These are phyloP conservation scores for Penicilliopsis zonata DNA, from an alignment of 495 filamentous ascomycete species.

Conservation along the genomic window DNA sequence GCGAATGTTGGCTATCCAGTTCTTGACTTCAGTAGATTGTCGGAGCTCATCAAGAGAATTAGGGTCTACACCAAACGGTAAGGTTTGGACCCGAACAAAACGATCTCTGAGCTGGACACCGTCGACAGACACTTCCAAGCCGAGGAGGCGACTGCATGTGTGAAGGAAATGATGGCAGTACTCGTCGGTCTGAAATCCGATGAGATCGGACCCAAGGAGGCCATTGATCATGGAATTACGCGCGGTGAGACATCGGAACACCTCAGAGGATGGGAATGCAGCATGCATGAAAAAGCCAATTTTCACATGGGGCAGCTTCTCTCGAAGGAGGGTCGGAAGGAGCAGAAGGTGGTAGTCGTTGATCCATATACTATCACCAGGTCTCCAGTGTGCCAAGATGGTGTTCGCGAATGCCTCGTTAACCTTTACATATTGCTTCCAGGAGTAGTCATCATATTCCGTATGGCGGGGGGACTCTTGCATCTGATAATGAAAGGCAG, in stretches of 20 bases:
- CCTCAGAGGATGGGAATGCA: conserved; percentile 82
- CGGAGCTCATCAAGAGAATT: conserved; percentile 51
- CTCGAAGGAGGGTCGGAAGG: conserved; percentile 67
- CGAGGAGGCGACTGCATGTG: conserved; percentile 73
- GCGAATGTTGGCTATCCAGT: conserved; percentile 60
- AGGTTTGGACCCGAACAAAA: conserved; percentile 59
- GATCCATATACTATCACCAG: conserved; percentile 78
- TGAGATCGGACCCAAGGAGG: conserved; percentile 78
- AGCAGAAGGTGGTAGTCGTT: conserved; percentile 85
- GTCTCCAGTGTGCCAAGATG: conserved; percentile 73
- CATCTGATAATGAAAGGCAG: conserved; percentile 87
- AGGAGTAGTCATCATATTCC: conserved; percentile 89
- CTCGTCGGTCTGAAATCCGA: conserved; percentile 82
- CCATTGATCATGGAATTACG: conserved; percentile 72
- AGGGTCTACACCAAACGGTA: conserved; percentile 49
- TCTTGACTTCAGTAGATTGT: conserved; percentile 50
- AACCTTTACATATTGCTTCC: conserved; percentile 76
- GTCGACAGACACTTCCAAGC: conserved; percentile 65
- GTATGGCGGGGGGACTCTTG: conserved; percentile 91
- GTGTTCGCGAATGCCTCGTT: conserved; percentile 81
- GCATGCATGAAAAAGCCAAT: conserved; percentile 91
- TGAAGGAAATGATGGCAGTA: conserved; percentile 87
- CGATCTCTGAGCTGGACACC: conserved; percentile 73
- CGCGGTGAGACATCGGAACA: conserved; percentile 73
- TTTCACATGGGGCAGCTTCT: conserved; percentile 66